phyloP scores from a whole-genome alignment of 1,139 yeast species.

The Wickerhamomyces sp. region DNA sequence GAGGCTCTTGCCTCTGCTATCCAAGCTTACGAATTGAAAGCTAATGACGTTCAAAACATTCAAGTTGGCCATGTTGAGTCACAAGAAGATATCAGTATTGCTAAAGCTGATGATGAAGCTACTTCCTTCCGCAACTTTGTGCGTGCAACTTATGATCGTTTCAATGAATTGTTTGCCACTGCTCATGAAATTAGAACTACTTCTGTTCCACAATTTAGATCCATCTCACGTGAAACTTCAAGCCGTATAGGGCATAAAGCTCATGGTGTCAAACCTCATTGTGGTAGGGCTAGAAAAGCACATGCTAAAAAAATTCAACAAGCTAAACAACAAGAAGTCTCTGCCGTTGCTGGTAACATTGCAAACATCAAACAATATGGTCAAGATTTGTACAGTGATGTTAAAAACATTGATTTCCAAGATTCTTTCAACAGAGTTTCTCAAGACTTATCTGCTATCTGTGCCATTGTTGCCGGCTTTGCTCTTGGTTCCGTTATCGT shows the following conservation, averaged over 20 bases:
- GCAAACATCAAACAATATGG: neutral
- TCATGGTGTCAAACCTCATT: neutral
- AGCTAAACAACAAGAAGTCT: neutral
- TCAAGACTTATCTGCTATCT: conserved; percentile 9
- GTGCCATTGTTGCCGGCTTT: conserved; percentile 10
- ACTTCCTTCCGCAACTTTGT: too few relatives aligned
- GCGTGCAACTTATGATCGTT: too few relatives aligned
- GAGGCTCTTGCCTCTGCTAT: conserved; percentile 5
- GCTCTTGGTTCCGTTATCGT: conserved; percentile 4
- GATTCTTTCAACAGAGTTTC: conserved; percentile 8
- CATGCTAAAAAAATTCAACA: neutral
- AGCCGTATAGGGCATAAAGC: too few relatives aligned
- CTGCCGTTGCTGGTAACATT: neutral
- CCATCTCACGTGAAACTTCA: too few relatives aligned
- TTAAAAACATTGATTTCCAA: conserved; percentile 7
- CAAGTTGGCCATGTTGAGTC: neutral
- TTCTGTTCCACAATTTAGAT: too few relatives aligned
- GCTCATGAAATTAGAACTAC: too few relatives aligned
- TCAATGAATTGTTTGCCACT: too few relatives aligned
- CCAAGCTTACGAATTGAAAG: neutral
- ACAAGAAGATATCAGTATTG: neutral
- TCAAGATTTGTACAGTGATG: conserved; percentile 2
- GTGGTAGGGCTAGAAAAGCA: neutral
- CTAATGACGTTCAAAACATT: neutral
- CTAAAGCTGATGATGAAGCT: too few relatives aligned